Conservation (phyloP, 371 early-diverging fungal species). For the Fennellomyces sp. region DNA sequence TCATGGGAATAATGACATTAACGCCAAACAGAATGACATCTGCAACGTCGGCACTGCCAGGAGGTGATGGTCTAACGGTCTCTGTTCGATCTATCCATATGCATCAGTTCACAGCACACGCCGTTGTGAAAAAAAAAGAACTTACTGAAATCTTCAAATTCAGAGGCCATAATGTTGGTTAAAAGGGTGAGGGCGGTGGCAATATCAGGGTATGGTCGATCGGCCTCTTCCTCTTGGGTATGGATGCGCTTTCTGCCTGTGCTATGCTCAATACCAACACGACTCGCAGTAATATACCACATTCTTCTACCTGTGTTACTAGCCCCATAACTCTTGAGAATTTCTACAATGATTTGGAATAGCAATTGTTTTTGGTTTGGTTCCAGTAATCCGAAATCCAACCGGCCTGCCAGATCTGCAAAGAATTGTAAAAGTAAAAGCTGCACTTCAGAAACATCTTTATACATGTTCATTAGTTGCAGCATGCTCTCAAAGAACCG, state of each 20-base stretch:
- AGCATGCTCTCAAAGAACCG: constrained; percentile 70
- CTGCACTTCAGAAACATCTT: constrained; percentile 64
- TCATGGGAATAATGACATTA: constrained; percentile 71
- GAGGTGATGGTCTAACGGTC: constrained; percentile 10
- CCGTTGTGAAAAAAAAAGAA: constrained; percentile 5
- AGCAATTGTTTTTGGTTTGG: constrained; percentile 46
- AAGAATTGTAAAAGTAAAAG: constrained; percentile 65
- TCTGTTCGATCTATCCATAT: constrained; percentile 9
- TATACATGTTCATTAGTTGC: constrained; percentile 69
- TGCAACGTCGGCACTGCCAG: constrained; percentile 47
- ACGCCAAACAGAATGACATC: constrained; percentile 74
- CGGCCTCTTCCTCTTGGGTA: constrained; percentile 62
- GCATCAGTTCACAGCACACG: background rate
- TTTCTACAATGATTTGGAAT: constrained; percentile 48
- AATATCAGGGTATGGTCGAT: constrained; percentile 72
- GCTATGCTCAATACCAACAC: background rate
- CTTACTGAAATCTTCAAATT: constrained; percentile 58
- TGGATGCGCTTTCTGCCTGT: constrained; percentile 56
- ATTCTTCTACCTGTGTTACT: constrained; percentile 46
- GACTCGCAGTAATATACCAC: background rate
- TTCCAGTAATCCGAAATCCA: constrained; percentile 49
- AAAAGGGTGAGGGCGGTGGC: constrained; percentile 64
- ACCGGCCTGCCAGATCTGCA: constrained; percentile 51
- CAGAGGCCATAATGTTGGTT: constrained; percentile 62
- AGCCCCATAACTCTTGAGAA: constrained; percentile 55